phyloP scores from a whole-genome alignment of 75 land plant genomes.

The Picea glauca region DNA sequence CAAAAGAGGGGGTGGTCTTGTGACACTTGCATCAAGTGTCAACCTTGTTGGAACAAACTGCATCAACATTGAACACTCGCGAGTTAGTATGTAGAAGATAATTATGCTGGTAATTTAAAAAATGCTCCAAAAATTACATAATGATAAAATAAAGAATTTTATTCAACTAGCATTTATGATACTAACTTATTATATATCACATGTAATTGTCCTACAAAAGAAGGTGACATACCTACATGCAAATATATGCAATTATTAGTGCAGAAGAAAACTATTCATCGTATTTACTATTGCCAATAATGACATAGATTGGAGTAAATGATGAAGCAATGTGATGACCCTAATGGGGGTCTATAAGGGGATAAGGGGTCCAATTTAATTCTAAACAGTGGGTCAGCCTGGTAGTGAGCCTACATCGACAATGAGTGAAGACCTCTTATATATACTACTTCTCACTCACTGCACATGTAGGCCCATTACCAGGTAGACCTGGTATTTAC shows the following conservation, averaged over 20 bases:
- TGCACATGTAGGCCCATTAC: no score
- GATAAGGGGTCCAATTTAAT: no score
- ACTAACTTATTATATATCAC: background rate
- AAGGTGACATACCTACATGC: background rate
- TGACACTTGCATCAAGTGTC: conserved; percentile 85
- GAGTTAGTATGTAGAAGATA: background rate
- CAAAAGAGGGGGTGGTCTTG: conserved; percentile 89
- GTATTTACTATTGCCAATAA: background rate
- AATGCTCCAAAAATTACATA: no score
- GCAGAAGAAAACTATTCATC: background rate
- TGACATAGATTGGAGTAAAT: background rate
- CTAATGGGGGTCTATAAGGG: no score
- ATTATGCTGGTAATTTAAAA: background rate
- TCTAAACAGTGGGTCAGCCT: no score
- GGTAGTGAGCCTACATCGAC: no score
- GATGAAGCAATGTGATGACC: no score
- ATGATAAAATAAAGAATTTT: no score
- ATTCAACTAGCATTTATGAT: background rate
- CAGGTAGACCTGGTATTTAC: no score
- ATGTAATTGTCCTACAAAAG: background rate
- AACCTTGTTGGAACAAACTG: conserved; percentile 84
- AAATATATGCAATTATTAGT: background rate
- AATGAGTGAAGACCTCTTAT: no score
- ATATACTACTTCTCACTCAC: no score
- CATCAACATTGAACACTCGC: conserved; percentile 10